Percentiles rank a stretch among this genome's conserved stretches.
Conservation (phyloP, 164 flowering plant genomes). For the Vitis cinerea region DNA sequence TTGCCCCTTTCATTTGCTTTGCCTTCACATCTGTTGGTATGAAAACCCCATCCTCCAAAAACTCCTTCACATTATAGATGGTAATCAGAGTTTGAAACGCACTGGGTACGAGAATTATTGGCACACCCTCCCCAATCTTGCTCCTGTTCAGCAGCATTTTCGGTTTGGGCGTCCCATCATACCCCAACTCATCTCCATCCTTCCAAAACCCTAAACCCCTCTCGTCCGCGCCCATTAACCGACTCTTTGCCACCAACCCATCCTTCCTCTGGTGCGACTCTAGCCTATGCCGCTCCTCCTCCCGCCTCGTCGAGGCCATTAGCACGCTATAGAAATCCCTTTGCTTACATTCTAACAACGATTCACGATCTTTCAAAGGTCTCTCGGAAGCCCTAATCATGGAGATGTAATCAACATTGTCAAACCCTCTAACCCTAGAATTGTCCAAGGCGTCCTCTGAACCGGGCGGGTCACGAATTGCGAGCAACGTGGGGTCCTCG, state of each 20-base stretch:
- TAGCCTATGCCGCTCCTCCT: constrained; percentile 75
- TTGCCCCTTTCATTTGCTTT: constrained; percentile 84
- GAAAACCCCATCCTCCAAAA: constrained; percentile 94
- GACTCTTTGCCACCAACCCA: constrained; percentile 77
- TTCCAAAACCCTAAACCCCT: constrained; percentile 43
- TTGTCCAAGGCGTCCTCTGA: constrained; percentile 9
- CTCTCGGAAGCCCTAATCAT: constrained; percentile 61
- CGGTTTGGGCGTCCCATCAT: constrained; percentile 50
- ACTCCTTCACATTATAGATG: constrained; percentile 96
- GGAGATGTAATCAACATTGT: constrained; percentile 27
- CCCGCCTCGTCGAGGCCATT: constrained; percentile 55
- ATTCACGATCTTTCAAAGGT: constrained; percentile 79
- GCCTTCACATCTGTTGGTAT: constrained; percentile 88
- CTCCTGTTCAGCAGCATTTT: constrained; percentile 72
- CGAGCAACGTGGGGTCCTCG: constrained; percentile 22
- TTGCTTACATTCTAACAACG: constrained; percentile 62
- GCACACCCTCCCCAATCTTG: constrained; percentile 96
- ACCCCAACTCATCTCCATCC: constrained; percentile 54
- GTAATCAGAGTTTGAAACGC: constrained; percentile 95
- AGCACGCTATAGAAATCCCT: constrained; percentile 72
- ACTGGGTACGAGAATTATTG: constrained; percentile 94
- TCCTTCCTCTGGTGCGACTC: constrained; percentile 93
- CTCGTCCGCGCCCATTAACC: constrained; percentile 66
- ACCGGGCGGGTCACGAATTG: constrained; percentile 1
- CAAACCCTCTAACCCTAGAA: constrained; percentile 13